Evolutionary conservation across 2,329 filamentous ascomycete genomes (phyloP).

Genomic region (Cladosporium sp.): DNA sequence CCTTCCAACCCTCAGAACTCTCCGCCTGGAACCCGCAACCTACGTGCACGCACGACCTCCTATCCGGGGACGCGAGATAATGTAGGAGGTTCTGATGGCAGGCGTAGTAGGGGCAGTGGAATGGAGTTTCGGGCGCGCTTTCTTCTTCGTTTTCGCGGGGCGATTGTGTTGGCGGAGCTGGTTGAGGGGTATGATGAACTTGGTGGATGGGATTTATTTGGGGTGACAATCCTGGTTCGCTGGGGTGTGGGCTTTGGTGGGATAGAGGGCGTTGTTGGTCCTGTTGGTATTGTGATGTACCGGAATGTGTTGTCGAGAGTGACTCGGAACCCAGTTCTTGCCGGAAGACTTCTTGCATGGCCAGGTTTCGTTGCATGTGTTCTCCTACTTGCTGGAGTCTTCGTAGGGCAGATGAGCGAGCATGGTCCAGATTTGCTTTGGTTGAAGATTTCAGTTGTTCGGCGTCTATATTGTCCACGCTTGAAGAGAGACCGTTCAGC

Average conservation of each 20-base stretch:
- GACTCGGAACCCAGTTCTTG: not conserved
- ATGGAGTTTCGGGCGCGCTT: not conserved
- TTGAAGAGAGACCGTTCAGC: no score
- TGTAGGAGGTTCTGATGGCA: slow-evolving; percentile 1
- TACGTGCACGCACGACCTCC: not conserved
- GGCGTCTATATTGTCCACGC: no score
- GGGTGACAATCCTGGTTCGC: no score
- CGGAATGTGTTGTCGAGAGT: not conserved
- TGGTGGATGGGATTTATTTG: no score
- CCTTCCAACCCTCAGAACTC: not conserved
- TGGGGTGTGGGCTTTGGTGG: no score
- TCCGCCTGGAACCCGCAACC: not conserved
- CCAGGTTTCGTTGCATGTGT: slow-evolving; percentile 1
- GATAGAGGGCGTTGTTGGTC: no score
- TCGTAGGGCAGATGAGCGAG: not conserved
- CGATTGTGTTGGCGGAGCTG: not conserved
- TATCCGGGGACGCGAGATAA: not conserved
- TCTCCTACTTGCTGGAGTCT: slow-evolving; percentile 2
- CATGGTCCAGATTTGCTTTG: no score
- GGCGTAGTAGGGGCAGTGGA: slow-evolving; percentile 8
- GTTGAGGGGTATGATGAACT: no score
- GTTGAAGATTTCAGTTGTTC: no score
- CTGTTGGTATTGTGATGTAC: no score
- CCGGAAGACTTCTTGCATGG: not conserved
- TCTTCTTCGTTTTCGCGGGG: not conserved